These are phyloP conservation scores for Apiotrichum akiyoshidainum DNA, from an alignment of 1,284 basidiomycete species.

Conservation along the genomic window DNA sequence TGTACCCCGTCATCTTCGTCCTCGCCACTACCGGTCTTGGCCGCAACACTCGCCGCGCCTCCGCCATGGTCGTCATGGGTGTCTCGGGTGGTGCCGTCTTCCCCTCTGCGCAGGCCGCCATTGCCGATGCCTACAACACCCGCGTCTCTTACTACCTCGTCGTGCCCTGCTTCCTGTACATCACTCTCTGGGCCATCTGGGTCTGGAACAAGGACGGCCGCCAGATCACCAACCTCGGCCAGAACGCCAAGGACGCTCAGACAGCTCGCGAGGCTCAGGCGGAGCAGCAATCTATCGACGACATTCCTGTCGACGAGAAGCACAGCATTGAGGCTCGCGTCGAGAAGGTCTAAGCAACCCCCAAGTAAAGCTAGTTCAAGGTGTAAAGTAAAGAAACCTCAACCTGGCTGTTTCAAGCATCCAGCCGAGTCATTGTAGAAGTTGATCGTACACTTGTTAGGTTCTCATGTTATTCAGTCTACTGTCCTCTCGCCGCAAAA, in stretches of 20 bases:
- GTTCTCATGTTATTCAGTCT: too few relatives aligned
- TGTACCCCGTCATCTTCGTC: constrained; percentile 55
- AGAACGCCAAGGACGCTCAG: background rate
- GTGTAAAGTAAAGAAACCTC: too few relatives aligned
- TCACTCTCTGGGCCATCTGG: constrained; percentile 42
- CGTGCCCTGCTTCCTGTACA: constrained; percentile 50
- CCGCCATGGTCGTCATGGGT: constrained; percentile 64
- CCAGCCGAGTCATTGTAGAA: too few relatives aligned
- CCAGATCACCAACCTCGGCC: constrained; percentile 6
- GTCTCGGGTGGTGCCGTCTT: constrained; percentile 73
- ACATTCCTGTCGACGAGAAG: too few relatives aligned
- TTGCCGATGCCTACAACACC: constrained; percentile 57
- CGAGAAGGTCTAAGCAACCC: too few relatives aligned
- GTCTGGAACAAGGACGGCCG: constrained; percentile 48
- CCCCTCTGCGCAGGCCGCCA: constrained; percentile 65
- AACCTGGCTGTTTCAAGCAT: too few relatives aligned
- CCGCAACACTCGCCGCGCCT: constrained; percentile 65
- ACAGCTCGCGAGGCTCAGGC: too few relatives aligned
- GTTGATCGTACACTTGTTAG: too few relatives aligned
- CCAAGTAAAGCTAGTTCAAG: too few relatives aligned
- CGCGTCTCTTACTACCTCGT: constrained; percentile 47
- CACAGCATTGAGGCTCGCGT: background rate
- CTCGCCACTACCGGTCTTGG: constrained; percentile 69
- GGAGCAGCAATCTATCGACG: too few relatives aligned
- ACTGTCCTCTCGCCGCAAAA: too few relatives aligned